Base-by-base conservation (phyloP, 257 asterid genomes). In the Eustoma russellianum region DNA sequence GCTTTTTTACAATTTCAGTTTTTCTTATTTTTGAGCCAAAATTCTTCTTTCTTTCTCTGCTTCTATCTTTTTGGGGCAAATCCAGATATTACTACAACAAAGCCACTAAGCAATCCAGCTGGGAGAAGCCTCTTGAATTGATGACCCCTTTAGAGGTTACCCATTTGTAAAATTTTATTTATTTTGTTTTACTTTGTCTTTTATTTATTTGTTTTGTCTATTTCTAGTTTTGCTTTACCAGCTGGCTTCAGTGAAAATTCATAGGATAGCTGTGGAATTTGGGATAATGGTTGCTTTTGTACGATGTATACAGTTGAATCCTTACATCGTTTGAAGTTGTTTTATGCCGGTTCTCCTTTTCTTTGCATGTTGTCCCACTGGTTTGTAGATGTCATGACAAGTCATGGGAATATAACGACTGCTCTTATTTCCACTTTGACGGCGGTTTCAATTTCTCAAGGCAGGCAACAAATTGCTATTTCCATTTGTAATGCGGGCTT, bases 71-170 rank as follows among this genome's bases (percentile, higher is more conserved):
- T 63, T 56, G 59, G 40, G 75, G 38, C 59, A 38, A 38, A 34
- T 54, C 19, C 81, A 92, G 98, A 61, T 92, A 92, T 65, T 92
- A 87, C 64, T 82, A 84, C 83, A 92, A 92, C 81, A 87, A 81
- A 79, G 61, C 57, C 48, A 85, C 95, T 18, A 88, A 88, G 73
- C 93, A 80, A 73, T 92, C 98, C 44, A 82, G 90, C 74, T 92
- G 98, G 98, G 98, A 92, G 70, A 92, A 92, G 83, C 98, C 98
- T 70, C 47, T 67, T 48, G 98, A 92, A 70, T 70, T 92, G 83
- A 83, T 92, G 97, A 85, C 95, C 50, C 86, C 95, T 50, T 56
- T 80, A 49, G 98, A 92, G 98, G 98, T 88, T 82, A 71, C 83
- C 70, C 66, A 66, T 62, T 61, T 53, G 60, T 60, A 49, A 60